A percentile compares a stretch with the other conserved stretches of the same genome.
These are phyloP conservation scores for Barbarea vulgaris DNA, from an alignment of 345 rosid species.

Conservation along the genomic window DNA sequence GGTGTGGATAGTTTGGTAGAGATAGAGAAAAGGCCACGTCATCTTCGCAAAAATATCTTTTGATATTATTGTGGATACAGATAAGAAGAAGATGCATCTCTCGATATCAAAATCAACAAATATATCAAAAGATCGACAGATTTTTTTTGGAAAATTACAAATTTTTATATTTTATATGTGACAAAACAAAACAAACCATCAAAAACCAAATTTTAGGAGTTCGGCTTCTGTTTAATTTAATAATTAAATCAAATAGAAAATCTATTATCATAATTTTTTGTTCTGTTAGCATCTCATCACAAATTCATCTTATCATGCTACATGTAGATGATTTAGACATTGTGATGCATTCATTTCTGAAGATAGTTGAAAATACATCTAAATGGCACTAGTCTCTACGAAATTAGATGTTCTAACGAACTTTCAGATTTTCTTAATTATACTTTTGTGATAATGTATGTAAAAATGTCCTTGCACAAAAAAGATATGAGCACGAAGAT, in stretches of 20 bases:
- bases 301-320: no score
- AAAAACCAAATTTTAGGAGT: background rate
- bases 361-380: no score
- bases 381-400: background rate
- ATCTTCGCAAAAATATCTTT: slow-evolving; percentile 22
- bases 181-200: background rate
- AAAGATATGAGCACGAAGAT: background rate
- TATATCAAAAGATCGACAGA: background rate
- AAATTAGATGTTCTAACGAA: background rate
- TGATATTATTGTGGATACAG: slow-evolving; percentile 24
- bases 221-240: background rate
- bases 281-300: background rate
- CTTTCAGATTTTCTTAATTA: background rate
- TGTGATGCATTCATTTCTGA: no score
- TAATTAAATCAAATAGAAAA: background rate
- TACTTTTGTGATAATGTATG: background rate
- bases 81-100: slow-evolving; percentile 30
- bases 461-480: background rate
- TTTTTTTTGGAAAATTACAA: background rate
- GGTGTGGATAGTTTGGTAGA: slow-evolving; percentile 57
- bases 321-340: no score
- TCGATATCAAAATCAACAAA: slow-evolving; percentile 29
- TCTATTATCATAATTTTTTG: background rate
- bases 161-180: background rate
- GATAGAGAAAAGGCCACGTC: slow-evolving; percentile 71